phyloP scores from a whole-genome alignment of 441 rosid genomes.

The Gossypium trilobum region DNA sequence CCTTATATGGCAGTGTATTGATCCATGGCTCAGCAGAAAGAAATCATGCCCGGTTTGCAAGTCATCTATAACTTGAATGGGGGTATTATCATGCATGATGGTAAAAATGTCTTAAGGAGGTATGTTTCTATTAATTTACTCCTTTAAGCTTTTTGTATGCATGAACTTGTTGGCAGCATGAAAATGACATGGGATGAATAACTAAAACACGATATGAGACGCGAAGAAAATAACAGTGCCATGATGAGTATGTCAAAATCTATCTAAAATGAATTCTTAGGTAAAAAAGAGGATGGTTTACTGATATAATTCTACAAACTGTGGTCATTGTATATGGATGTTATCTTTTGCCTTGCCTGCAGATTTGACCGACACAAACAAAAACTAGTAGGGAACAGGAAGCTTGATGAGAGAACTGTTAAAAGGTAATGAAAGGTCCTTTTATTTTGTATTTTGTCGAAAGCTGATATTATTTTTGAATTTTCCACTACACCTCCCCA shows the following conservation, averaged over 20 bases:
- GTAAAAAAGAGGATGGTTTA: neutral
- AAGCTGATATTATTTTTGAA: too few species aligned
- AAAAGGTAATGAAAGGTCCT: too few species aligned
- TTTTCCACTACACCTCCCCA: too few species aligned
- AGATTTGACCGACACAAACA: neutral
- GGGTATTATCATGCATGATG: neutral
- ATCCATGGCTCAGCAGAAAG: constrained; percentile 78
- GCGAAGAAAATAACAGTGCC: too few species aligned
- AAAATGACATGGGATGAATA: too few species aligned
- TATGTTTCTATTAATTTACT: neutral
- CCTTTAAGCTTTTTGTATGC: too few species aligned
- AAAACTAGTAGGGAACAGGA: too few species aligned
- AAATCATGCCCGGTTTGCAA: constrained; percentile 84
- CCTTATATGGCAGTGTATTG: constrained; percentile 65
- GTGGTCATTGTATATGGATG: neutral
- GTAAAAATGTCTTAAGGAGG: neutral
- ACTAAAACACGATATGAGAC: neutral
- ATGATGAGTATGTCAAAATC: too few species aligned
- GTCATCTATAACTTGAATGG: constrained; percentile 48
- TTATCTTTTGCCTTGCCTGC: neutral
- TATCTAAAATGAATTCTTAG: neutral
- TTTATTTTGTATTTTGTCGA: too few species aligned
- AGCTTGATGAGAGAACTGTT: too few species aligned
- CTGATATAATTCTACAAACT: neutral
- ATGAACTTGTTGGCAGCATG: too few species aligned